A percentile compares a stretch with the other conserved stretches of the same genome.
Conservation (phyloP, 352 stramenopile species). For the Phytophthora pistaciae region DNA sequence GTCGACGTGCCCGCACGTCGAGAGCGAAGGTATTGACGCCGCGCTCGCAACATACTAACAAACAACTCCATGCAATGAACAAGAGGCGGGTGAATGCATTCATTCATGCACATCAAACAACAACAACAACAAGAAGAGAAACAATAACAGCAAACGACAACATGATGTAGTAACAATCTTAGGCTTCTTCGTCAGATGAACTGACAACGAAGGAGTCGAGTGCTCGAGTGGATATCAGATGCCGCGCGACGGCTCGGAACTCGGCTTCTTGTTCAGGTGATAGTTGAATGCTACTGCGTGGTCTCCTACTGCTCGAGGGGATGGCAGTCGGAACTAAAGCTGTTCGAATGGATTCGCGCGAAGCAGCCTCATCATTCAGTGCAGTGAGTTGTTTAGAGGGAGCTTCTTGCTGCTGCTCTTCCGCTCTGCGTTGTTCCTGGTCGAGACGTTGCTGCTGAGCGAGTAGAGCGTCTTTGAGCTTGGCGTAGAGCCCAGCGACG, state of each 20-base stretch:
- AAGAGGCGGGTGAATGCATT: neutral
- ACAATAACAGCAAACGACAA: neutral
- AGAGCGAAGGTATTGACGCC: neutral
- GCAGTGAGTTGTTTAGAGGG: neutral
- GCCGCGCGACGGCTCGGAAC: constrained; percentile 49
- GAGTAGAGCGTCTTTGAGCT: constrained; percentile 36
- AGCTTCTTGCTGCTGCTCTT: neutral
- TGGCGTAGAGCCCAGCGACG: constrained; percentile 44
- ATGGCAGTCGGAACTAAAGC: neutral
- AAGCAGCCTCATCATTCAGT: neutral
- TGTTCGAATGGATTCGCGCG: neutral
- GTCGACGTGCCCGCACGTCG: constrained; percentile 7
- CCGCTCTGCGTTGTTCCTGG: neutral
- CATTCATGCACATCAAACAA: neutral
- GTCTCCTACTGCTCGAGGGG: neutral
- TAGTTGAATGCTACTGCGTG: constrained; percentile 1
- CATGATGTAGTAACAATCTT: neutral
- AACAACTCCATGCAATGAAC: neutral
- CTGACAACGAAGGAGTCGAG: constrained; percentile 40
- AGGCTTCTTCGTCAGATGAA: constrained; percentile 42
- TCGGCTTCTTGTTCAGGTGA: constrained; percentile 38
- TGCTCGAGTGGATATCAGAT: constrained; percentile 36
- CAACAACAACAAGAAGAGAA: neutral
- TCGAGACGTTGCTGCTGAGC: neutral
- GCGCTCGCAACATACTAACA: neutral